Percentiles rank a stretch among this genome's conserved stretches.
These are phyloP conservation scores for Claviceps maximensis DNA, from an alignment of 2,329 filamentous ascomycete genomes.

Conservation along the genomic window DNA sequence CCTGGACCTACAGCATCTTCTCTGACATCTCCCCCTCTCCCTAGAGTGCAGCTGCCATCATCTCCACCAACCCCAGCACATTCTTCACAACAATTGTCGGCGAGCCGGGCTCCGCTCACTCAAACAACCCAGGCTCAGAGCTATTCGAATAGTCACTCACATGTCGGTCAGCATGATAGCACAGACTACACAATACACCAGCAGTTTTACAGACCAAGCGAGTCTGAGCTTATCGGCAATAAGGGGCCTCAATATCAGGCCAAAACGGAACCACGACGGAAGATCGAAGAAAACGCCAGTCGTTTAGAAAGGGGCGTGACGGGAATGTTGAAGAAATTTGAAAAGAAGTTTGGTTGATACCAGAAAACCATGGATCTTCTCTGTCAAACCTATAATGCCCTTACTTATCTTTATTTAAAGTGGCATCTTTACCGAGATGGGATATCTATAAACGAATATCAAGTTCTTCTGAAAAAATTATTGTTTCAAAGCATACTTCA, in stretches of 20 bases:
- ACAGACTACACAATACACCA: constrained; percentile 49
- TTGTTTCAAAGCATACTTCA: not conserved
- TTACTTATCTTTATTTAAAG: not conserved
- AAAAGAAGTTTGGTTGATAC: constrained; percentile 53
- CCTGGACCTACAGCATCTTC: constrained; percentile 31
- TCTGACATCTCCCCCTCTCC: constrained; percentile 22
- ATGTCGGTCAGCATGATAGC: constrained; percentile 11
- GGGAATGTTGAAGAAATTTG: constrained; percentile 63
- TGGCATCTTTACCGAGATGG: not conserved
- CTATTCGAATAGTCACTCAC: constrained; percentile 30
- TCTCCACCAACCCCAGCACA: not conserved
- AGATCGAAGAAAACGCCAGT: constrained; percentile 51
- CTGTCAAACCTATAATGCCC: not conserved
- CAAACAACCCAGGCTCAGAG: constrained; percentile 44
- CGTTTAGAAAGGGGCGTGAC: constrained; percentile 57
- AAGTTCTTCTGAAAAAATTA: not conserved
- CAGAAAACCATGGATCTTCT: not conserved
- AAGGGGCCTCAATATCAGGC: constrained; percentile 24
- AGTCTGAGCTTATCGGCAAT: constrained; percentile 34
- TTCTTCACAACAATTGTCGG: constrained; percentile 21
- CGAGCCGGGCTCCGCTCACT: constrained; percentile 24
- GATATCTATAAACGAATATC: not conserved
- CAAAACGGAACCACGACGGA: constrained; percentile 33
- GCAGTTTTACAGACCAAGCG: constrained; percentile 57
- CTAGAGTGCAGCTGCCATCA: constrained; percentile 11